Evolutionary conservation across 164 flowering plant species (phyloP).

Genomic region (Stephania cephalantha): DNA sequence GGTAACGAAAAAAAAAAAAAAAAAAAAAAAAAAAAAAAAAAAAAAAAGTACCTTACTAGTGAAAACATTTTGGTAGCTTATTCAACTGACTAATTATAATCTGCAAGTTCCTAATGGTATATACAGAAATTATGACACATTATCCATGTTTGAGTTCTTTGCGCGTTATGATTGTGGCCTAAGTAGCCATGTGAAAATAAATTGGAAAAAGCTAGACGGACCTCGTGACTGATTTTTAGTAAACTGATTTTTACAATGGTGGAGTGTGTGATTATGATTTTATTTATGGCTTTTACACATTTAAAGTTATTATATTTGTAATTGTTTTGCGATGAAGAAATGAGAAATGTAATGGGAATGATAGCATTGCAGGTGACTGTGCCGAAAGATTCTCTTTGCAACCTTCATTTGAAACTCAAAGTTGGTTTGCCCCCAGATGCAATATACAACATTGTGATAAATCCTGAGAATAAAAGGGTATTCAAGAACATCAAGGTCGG

Average conservation of each 20-base stretch:
- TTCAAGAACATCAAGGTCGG: constrained; percentile 92
- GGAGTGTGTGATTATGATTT: not conserved
- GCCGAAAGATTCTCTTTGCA: constrained; percentile 91
- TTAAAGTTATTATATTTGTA: not conserved
- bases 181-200: not conserved
- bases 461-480: constrained; percentile 86
- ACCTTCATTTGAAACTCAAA: constrained; percentile 58
- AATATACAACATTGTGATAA: constrained; percentile 72
- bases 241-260: not conserved
- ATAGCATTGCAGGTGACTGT: constrained; percentile 65
- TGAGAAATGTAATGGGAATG: constrained; percentile 8
- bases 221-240: not conserved
- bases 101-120: no score
- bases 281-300: not conserved
- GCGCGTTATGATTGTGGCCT: not conserved
- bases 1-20: no score
- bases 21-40: no score
- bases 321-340: not conserved
- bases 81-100: no score
- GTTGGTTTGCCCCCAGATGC: constrained; percentile 98
- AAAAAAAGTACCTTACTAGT: no score
- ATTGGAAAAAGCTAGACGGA: not conserved
- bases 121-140: no score
- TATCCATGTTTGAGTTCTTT: no score
- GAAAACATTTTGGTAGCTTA: no score